phyloP scores from a whole-genome alignment of 805 yeast species.

The Middelhovenomyces tepae region DNA sequence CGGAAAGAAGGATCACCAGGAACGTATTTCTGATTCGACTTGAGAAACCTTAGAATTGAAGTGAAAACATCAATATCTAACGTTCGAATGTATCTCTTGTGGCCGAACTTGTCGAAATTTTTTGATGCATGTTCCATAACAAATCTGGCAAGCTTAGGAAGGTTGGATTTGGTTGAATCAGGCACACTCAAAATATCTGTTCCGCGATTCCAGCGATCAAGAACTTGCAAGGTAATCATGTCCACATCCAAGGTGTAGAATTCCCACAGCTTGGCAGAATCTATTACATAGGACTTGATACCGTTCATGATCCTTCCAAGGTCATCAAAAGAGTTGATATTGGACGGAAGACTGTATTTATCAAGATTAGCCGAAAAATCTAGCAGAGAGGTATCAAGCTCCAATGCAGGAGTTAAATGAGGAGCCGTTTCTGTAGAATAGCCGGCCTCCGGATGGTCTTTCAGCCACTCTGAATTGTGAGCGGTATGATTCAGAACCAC shows the following conservation, averaged over 20 bases:
- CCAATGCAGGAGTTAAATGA: conserved; percentile 76
- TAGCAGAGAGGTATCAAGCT: conserved; percentile 60
- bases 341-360: conserved; percentile 53
- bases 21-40: conserved; percentile 19
- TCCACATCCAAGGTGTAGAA: conserved; percentile 64
- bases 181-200: neutral
- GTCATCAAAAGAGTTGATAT: conserved; percentile 43
- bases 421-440: conserved; percentile 84
- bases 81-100: conserved; percentile 46
- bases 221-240: conserved; percentile 29
- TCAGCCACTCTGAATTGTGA: conserved; percentile 76
- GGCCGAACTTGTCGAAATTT: conserved; percentile 33
- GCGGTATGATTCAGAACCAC: conserved; percentile 95
- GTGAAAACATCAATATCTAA: conserved; percentile 46
- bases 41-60: conserved; percentile 36
- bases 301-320: conserved; percentile 56
- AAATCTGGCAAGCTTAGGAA: conserved; percentile 31
- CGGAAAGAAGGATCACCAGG: conserved; percentile 26
- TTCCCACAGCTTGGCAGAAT: conserved; percentile 72
- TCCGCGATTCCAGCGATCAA: conserved; percentile 11
- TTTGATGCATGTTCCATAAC: conserved; percentile 36
- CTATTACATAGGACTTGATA: conserved; percentile 58
- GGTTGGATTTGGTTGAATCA: neutral
- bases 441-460: conserved; percentile 83
- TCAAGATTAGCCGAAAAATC: conserved; percentile 54